phyloP scores from a whole-genome alignment of 176 grass and related monocot genomes.

The Musa schizocarpa region DNA sequence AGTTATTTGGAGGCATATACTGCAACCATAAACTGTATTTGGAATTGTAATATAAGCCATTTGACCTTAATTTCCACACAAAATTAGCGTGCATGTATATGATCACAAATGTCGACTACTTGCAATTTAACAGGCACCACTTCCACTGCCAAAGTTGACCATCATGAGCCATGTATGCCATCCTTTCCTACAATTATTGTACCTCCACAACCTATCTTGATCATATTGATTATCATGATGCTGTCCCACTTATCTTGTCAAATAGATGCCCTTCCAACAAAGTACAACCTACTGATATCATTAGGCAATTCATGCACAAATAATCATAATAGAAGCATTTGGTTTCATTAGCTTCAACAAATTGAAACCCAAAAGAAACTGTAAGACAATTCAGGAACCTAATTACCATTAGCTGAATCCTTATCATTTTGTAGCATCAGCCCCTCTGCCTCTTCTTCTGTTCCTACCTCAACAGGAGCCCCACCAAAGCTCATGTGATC shows the following conservation, averaged over 20 bases:
- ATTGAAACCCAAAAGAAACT: neutral
- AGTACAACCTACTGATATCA: neutral
- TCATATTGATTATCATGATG: too few species aligned
- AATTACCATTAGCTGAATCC: conserved; percentile 77
- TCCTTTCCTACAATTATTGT: too few species aligned
- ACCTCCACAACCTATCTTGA: too few species aligned
- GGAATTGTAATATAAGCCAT: too few species aligned
- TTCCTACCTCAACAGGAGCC: conserved; percentile 61
- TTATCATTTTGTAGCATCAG: conserved; percentile 60
- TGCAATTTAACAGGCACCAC: too few species aligned
- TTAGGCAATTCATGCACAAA: neutral
- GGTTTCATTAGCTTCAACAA: conserved; percentile 1
- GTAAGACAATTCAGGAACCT: neutral
- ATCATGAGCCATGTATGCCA: too few species aligned
- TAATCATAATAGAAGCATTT: neutral
- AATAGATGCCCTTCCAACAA: neutral
- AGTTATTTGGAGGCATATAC: too few species aligned
- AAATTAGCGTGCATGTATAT: too few species aligned
- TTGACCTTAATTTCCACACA: too few species aligned
- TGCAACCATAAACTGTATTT: too few species aligned
- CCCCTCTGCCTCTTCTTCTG: conserved; percentile 72
- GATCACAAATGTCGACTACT: too few species aligned
- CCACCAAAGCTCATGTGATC: conserved; percentile 80
- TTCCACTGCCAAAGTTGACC: too few species aligned
- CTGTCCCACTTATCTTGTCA: neutral